Conservation (phyloP, 1,139 yeast genomes). For the Candida sanyaensis region DNA sequence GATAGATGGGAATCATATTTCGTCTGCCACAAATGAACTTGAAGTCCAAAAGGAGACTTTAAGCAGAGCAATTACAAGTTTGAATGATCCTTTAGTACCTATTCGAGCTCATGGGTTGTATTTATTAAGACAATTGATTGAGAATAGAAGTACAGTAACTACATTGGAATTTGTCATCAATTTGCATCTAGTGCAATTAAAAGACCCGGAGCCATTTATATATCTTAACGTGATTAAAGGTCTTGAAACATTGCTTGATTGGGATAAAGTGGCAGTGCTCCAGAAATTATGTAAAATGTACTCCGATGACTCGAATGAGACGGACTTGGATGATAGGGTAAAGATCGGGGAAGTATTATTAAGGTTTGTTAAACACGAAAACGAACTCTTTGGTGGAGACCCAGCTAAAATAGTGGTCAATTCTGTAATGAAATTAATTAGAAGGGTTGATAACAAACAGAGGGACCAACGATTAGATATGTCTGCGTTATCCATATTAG, state of each 20-base stretch:
- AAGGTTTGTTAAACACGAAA: conserved; percentile 54
- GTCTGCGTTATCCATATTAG: conserved; percentile 85
- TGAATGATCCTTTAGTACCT: conserved; percentile 82
- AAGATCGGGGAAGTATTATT: conserved; percentile 80
- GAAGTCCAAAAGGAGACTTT: conserved; percentile 26
- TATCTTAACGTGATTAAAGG: conserved; percentile 85
- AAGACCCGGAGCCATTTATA: conserved; percentile 83
- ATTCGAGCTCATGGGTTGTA: conserved; percentile 84
- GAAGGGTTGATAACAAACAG: conserved; percentile 27
- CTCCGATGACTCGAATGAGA: conserved; percentile 23
- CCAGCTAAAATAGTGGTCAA: conserved; percentile 28
- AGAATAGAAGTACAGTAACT: conserved; percentile 50
- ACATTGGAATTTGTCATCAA: conserved; percentile 56
- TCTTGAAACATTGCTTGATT: conserved; percentile 56
- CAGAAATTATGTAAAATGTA: conserved; percentile 46
- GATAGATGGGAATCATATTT: conserved; percentile 26
- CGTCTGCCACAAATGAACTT: conserved; percentile 13
- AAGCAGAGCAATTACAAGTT: conserved; percentile 60
- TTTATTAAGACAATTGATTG: conserved; percentile 60
- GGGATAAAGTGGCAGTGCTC: conserved; percentile 42
- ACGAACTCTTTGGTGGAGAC: conserved; percentile 48
- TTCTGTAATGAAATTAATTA: conserved; percentile 39
- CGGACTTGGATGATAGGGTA: conserved; percentile 62
- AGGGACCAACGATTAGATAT: conserved; percentile 67
- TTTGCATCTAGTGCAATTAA: conserved; percentile 64